These are phyloP conservation scores for Cercospora sp. DNA, from an alignment of 2,329 filamentous ascomycete species.

Conservation along the genomic window DNA sequence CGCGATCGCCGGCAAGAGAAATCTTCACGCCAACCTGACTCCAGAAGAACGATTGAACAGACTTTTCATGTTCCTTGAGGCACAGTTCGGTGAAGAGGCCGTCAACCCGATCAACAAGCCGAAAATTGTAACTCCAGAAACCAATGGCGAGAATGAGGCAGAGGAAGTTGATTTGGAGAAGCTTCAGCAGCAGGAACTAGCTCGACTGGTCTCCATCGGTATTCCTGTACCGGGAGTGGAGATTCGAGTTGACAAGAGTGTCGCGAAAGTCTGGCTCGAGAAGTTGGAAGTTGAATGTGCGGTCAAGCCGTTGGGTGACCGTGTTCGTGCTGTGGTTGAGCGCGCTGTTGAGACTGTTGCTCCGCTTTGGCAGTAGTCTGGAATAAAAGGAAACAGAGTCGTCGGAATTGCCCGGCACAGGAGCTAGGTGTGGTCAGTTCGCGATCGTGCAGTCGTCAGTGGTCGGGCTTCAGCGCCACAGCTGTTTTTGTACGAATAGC, in stretches of 20 bases:
- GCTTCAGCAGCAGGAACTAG: slow-evolving; percentile 67
- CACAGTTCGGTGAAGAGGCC: slow-evolving; percentile 85
- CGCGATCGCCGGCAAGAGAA: slow-evolving; percentile 45
- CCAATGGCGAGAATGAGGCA: slow-evolving; percentile 26
- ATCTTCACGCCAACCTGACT: slow-evolving; percentile 72
- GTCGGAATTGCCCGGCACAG: neutral
- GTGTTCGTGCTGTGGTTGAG: slow-evolving; percentile 87
- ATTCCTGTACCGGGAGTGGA: slow-evolving; percentile 88
- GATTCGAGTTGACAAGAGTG: slow-evolving; percentile 83
- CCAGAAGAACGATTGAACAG: slow-evolving; percentile 77
- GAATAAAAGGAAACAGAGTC: neutral
- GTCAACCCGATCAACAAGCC: slow-evolving; percentile 73
- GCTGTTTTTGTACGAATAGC: neutral
- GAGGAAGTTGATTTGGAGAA: slow-evolving; percentile 51
- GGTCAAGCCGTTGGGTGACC: slow-evolving; percentile 72
- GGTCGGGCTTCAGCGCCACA: neutral
- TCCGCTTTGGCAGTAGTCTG: slow-evolving; percentile 26
- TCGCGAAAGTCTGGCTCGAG: slow-evolving; percentile 89
- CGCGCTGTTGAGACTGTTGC: slow-evolving; percentile 53
- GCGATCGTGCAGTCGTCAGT: neutral
- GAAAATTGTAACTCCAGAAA: slow-evolving; percentile 48
- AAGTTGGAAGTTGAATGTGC: slow-evolving; percentile 84
- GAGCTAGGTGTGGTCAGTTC: neutral
- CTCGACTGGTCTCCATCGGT: slow-evolving; percentile 76
- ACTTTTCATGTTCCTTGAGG: slow-evolving; percentile 93